phyloP scores from a whole-genome alignment of 2,329 filamentous ascomycete genomes.

The Beauveria bassiana region DNA sequence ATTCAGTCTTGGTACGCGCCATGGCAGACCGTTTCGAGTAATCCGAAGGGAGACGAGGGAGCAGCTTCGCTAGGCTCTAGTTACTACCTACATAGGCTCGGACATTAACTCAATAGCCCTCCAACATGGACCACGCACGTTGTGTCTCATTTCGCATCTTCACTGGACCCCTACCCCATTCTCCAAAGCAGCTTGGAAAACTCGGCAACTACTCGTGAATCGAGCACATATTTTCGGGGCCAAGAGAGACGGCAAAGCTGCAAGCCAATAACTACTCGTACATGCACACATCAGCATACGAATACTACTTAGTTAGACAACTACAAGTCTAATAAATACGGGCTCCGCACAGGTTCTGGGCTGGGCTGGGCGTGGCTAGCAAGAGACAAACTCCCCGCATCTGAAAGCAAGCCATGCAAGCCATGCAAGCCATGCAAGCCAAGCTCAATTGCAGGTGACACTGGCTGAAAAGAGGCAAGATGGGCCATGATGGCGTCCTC shows the following conservation, averaged over 20 bases:
- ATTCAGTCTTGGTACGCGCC: not conserved
- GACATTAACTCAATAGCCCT: too few relatives aligned
- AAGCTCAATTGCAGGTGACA: slow-evolving; percentile 6
- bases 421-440: not conserved
- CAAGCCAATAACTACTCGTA: too few relatives aligned
- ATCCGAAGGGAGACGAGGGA: not conserved
- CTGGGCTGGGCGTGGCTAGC: not conserved
- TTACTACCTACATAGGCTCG: not conserved
- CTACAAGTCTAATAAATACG: not conserved
- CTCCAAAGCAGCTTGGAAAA: not conserved
- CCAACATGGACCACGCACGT: not conserved
- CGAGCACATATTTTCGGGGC: too few relatives aligned
- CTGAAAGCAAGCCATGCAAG: not conserved
- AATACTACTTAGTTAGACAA: not conserved
- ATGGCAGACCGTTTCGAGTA: slow-evolving; percentile 7
- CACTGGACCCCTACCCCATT: not conserved
- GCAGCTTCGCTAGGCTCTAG: not conserved
- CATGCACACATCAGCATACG: too few relatives aligned
- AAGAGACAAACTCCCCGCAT: slow-evolving; percentile 6
- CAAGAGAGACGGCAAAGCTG: too few relatives aligned
- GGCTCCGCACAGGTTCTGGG: not conserved
- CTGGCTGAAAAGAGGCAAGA: slow-evolving; percentile 8
- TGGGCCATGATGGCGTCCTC: not conserved
- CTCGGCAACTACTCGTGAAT: not conserved
- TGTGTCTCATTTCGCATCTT: not conserved